Percentiles rank a stretch among this genome's conserved stretches.
phyloP scores from a whole-genome alignment of 2,329 filamentous ascomycete species.

The Colletotrichum liriopes region DNA sequence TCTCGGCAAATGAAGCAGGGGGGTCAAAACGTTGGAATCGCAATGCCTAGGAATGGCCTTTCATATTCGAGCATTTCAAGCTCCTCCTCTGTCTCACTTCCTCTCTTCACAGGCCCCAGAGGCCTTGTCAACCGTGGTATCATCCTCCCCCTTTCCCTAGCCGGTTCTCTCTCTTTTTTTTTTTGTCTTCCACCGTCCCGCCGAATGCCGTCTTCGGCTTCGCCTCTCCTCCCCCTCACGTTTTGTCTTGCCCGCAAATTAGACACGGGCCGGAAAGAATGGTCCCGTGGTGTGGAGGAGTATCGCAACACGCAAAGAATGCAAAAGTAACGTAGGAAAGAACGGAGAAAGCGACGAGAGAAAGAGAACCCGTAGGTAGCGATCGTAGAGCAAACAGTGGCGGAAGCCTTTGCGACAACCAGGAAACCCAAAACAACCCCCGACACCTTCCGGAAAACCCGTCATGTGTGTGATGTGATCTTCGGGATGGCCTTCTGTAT shows the following conservation, averaged over 20 bases:
- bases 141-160: slow-evolving; percentile 34
- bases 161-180: not conserved
- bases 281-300: slow-evolving; percentile 5
- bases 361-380: slow-evolving; percentile 26
- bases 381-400: slow-evolving; percentile 28
- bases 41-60: slow-evolving; percentile 38
- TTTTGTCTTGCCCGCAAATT: slow-evolving; percentile 24
- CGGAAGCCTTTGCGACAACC: slow-evolving; percentile 6
- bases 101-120: not conserved
- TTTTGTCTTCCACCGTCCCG: slow-evolving; percentile 18
- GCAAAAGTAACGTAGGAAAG: not conserved
- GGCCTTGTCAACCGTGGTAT: slow-evolving; percentile 38
- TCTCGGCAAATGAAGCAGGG: not conserved
- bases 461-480: slow-evolving; percentile 4
- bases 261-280: not conserved
- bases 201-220: not conserved
- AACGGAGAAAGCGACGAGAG: not conserved
- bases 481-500: slow-evolving; percentile 35
- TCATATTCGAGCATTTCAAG: slow-evolving; percentile 41
- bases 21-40: not conserved
- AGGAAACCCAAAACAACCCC: slow-evolving; percentile 6
- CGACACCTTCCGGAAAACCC: slow-evolving; percentile 16
- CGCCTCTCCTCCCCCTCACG: not conserved
- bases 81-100: slow-evolving; percentile 21
- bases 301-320: not conserved